A percentile compares a stretch with the other conserved stretches of the same genome.
Conservation (phyloP, 352 stramenopile genomes). For the Stramenopiles sp. region DNA sequence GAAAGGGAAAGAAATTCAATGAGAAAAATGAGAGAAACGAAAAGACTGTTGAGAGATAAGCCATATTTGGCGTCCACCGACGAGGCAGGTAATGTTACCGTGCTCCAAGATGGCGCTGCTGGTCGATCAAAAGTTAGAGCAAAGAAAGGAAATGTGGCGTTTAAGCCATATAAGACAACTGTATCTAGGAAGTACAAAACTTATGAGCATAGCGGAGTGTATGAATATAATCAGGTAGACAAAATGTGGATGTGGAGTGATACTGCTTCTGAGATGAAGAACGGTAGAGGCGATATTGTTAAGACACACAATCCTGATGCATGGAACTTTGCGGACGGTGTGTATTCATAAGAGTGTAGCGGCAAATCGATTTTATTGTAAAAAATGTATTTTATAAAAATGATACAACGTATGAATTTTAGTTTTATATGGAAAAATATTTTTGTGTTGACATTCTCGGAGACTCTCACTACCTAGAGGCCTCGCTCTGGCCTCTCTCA, state of each 20-base stretch:
- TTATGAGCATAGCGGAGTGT: conserved; percentile 15
- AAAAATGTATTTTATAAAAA: not conserved
- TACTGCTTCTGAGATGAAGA: conserved; percentile 13
- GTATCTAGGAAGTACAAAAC: not conserved
- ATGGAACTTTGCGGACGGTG: conserved; percentile 15
- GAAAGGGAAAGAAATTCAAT: not conserved
- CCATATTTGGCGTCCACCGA: not conserved
- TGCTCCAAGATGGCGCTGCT: not conserved
- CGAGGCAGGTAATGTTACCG: not conserved
- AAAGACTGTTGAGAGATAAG: not conserved
- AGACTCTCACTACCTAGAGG: too few relatives aligned
- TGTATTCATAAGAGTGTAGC: not conserved
- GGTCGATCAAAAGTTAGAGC: not conserved
- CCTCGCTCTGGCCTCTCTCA: too few relatives aligned
- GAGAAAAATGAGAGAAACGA: not conserved
- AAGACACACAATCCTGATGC: conserved; percentile 14
- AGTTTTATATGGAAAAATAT: too few relatives aligned
- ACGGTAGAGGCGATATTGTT: conserved; percentile 15
- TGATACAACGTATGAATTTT: not conserved
- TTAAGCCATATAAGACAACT: not conserved
- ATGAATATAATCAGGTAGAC: conserved; percentile 17
- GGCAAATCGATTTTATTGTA: too few relatives aligned
- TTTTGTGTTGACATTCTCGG: too few relatives aligned
- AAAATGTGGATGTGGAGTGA: conserved; percentile 19
- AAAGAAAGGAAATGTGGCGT: not conserved